Evolutionary conservation across 2,329 filamentous ascomycete species (phyloP), one percentile per base, ranked within the genome.

Genomic region (Tolypocladium sp.): DNA sequence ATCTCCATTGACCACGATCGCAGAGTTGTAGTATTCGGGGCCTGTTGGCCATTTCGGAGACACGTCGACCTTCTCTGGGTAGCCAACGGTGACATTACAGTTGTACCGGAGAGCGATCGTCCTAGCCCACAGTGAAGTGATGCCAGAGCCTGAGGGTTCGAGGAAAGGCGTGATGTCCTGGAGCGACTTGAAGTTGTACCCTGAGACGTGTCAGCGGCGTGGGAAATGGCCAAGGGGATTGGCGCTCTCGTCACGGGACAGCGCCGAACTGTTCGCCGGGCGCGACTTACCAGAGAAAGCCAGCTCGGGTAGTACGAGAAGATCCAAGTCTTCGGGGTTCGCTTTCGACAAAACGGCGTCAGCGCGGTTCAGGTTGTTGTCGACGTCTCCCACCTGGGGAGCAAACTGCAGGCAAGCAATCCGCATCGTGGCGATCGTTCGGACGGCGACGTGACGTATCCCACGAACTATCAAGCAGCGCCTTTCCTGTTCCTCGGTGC

Each of bases 151-250:
- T 0, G 82, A 82, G 0, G 78, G 81, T 67, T 94, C 90, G 4
- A 93, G 82, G 64, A 79, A 89, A 0, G 88, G 87, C 1, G 74
- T 73, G 51, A 93, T 91, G 1, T 90, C 80, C 38, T 82, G 75
- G 2, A 90, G 70, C 0, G 86, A 88, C 49, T 82, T 80, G 75
- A 92, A 93, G 69, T 92, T 92, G 76, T 92, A 94, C 37, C 90
- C 88, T 84, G 25, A 17, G 38, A 38, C 5, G 37, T n/a, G 56
- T 53, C 54, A 58, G 46, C 40, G 17, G 13, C 22, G 49, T 12
- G 42, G 22, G 51, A 38, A 17, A 10, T n/a, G 38, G 9, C 2
- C 15, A 33, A 8, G 12, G 25, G 9, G 4, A 44, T 22, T 25
- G 9, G n/a, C 9, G n/a, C n/a, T 25, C 22, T 44, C n/a, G n/a